Percentiles rank a stretch among this genome's conserved stretches.
phyloP scores from a whole-genome alignment of 352 stramenopile genomes.

The Globisporangium parvum region DNA sequence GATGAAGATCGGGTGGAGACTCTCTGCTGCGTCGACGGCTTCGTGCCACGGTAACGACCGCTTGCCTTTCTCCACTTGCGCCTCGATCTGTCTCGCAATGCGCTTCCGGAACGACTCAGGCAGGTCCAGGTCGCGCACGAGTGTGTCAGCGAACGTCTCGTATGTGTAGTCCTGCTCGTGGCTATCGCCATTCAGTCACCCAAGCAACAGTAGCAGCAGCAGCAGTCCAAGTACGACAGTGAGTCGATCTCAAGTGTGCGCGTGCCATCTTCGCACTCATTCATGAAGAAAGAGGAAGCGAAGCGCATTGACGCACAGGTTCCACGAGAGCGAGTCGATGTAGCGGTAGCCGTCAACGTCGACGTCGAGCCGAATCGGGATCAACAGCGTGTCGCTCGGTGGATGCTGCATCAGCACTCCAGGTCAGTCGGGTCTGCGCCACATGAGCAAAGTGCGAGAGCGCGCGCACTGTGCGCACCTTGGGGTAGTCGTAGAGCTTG shows the following conservation, averaged over 20 bases:
- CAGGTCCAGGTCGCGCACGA: constrained; percentile 67
- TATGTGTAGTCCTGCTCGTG: constrained; percentile 72
- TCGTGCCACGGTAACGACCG: constrained; percentile 49
- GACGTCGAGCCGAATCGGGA: constrained; percentile 71
- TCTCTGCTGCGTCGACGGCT: constrained; percentile 38
- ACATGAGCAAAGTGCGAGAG: background rate
- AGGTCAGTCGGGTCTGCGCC: background rate
- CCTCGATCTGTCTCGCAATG: constrained; percentile 53
- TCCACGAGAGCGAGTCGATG: constrained; percentile 81
- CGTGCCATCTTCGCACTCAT: background rate
- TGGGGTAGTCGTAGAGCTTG: constrained; percentile 70
- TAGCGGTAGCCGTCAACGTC: constrained; percentile 77
- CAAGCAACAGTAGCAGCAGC: background rate
- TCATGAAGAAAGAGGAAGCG: background rate
- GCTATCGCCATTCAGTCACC: constrained; percentile 14
- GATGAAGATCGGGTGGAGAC: constrained; percentile 73
- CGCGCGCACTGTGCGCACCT: constrained; percentile 19
- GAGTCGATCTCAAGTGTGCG: background rate
- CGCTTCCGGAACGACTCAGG: constrained; percentile 68
- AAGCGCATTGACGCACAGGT: constrained; percentile 36
- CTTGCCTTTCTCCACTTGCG: constrained; percentile 64
- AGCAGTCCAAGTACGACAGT: background rate
- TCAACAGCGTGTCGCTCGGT: constrained; percentile 36
- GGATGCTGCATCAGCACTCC: constrained; percentile 27
- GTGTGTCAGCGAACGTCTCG: constrained; percentile 61